Evolutionary conservation across 2,329 filamentous ascomycete genomes (phyloP).

Genomic region (Dactylellina sp.): DNA sequence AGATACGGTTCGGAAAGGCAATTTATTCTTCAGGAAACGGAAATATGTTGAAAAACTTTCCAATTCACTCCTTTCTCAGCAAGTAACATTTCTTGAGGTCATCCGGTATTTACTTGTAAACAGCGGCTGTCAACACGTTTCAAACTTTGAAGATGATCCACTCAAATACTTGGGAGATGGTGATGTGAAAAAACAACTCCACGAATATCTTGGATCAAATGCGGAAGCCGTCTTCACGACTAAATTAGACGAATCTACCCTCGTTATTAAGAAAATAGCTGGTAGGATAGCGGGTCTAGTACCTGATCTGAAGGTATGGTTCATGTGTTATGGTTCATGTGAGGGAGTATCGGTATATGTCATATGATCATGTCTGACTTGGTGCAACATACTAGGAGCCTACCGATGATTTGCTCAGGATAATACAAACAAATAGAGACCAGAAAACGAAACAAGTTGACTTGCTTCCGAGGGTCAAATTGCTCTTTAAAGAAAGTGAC

Average conservation of each 20-base stretch:
- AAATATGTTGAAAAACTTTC: constrained; percentile 38
- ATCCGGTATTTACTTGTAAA: constrained; percentile 28
- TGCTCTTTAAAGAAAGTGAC: constrained; percentile 27
- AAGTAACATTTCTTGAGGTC: constrained; percentile 30
- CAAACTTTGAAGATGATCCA: constrained; percentile 39
- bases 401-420: constrained; percentile 33
- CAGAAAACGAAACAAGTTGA: constrained; percentile 36
- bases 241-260: constrained; percentile 10
- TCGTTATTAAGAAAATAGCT: constrained; percentile 27
- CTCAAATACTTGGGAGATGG: constrained; percentile 26
- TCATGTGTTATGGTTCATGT: not conserved
- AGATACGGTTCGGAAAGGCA: constrained; percentile 26
- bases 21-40: constrained; percentile 31
- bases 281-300: constrained; percentile 35
- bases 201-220: constrained; percentile 37
- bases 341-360: not conserved
- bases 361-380: too few relatives aligned
- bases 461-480: constrained; percentile 32
- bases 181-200: constrained; percentile 29
- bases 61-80: constrained; percentile 36
- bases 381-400: constrained; percentile 15
- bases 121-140: constrained; percentile 29
- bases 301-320: constrained; percentile 23
- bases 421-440: constrained; percentile 32
- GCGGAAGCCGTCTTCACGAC: constrained; percentile 6